These are phyloP conservation scores for Phenoliferia sp. DNA, from an alignment of 1,284 basidiomycete species.

Conservation along the genomic window DNA sequence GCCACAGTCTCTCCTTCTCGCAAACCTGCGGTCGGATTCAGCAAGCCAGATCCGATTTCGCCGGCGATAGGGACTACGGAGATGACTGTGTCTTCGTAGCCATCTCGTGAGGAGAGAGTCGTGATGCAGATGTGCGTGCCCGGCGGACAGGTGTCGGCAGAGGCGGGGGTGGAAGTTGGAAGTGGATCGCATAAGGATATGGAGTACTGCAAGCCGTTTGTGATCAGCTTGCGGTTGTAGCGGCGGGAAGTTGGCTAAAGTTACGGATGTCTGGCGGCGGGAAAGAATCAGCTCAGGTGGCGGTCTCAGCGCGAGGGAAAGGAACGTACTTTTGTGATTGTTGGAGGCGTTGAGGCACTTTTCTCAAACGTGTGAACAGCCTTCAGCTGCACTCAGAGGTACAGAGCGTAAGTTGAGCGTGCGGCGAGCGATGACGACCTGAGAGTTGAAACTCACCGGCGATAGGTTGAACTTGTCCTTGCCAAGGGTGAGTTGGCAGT, in stretches of 20 bases:
- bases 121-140: slow-evolving; percentile 27
- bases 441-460: background rate
- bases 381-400: too few relatives aligned
- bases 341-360: slow-evolving; percentile 16
- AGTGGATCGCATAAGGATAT: slow-evolving; percentile 23
- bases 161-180: background rate
- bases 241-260: background rate
- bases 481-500: slow-evolving; percentile 18
- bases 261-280: background rate
- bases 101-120: slow-evolving; percentile 7
- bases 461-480: slow-evolving; percentile 17
- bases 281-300: background rate
- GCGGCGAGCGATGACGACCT: background rate
- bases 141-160: slow-evolving; percentile 19
- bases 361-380: slow-evolving; percentile 12
- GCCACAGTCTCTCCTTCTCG: background rate
- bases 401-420: background rate
- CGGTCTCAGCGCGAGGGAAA: background rate
- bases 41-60: background rate
- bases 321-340: slow-evolving; percentile 19
- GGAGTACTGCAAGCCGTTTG: slow-evolving; percentile 4
- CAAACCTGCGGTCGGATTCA: background rate
- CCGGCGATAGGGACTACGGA: slow-evolving; percentile 23
- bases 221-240: background rate
- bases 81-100: slow-evolving; percentile 22